These are phyloP conservation scores for Aphanomyces cochlioides DNA, from an alignment of 352 stramenopile species.

Conservation along the genomic window DNA sequence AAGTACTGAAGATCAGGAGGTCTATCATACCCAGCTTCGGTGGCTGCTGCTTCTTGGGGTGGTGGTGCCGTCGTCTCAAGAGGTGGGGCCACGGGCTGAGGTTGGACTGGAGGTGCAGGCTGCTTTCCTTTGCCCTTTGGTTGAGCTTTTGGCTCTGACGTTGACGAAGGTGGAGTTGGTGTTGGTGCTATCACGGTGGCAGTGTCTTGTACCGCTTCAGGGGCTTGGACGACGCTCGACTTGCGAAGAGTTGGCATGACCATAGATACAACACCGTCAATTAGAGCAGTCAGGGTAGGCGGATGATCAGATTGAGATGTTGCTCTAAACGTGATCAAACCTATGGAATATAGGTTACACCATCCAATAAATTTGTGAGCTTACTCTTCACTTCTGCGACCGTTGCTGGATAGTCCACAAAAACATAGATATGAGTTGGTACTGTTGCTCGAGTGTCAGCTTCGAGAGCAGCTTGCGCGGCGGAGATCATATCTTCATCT, in stretches of 20 bases:
- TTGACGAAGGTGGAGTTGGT: neutral
- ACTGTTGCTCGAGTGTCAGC: neutral
- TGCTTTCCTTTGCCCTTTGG: conserved; percentile 3
- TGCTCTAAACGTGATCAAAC: conserved; percentile 18
- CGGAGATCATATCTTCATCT: conserved; percentile 24
- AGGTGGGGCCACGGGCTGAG: neutral
- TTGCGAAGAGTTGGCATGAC: conserved; percentile 22
- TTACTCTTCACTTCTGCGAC: conserved; percentile 47
- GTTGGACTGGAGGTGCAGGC: neutral
- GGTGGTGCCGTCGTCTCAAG: neutral
- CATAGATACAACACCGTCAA: conserved; percentile 57
- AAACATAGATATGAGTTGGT: conserved; percentile 49
- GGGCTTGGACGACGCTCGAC: neutral
- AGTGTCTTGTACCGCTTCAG: conserved; percentile 7
- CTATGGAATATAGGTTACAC: conserved; percentile 10
- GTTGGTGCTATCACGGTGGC: conserved; percentile 12
- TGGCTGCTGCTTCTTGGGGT: neutral
- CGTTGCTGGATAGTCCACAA: conserved; percentile 56
- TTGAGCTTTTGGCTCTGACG: neutral
- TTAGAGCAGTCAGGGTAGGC: conserved; percentile 41
- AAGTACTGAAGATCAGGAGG: neutral
- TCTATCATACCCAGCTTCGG: neutral
- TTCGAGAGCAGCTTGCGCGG: conserved; percentile 11
- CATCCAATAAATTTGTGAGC: conserved; percentile 33
- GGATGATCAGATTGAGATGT: neutral